These are phyloP conservation scores for Elsinoe fawcettii DNA, from an alignment of 2,329 filamentous ascomycete genomes.

Conservation along the genomic window DNA sequence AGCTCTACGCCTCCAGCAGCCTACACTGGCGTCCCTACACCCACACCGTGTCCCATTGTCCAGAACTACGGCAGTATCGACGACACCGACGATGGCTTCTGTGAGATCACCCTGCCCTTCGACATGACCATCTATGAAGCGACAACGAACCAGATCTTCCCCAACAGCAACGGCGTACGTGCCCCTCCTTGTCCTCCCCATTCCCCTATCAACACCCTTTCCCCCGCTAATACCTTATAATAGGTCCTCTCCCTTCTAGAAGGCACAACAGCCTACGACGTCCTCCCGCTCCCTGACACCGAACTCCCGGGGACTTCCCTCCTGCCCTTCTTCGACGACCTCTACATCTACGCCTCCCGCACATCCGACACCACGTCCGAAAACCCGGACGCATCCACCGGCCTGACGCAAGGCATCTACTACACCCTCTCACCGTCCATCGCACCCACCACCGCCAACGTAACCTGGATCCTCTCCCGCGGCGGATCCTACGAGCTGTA, in stretches of 20 bases:
- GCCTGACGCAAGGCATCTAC: slow-evolving; percentile 26
- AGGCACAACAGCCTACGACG: slow-evolving; percentile 24
- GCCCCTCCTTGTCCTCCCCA: too few relatives aligned
- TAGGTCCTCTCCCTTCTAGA: slow-evolving; percentile 24
- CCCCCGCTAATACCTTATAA: neutral
- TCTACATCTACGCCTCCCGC: slow-evolving; percentile 22
- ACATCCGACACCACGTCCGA: neutral
- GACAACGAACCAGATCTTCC: slow-evolving; percentile 21
- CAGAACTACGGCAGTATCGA: slow-evolving; percentile 28
- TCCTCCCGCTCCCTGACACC: slow-evolving; percentile 21
- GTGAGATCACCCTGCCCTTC: slow-evolving; percentile 27
- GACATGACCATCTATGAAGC: slow-evolving; percentile 23
- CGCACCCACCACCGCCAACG: slow-evolving; percentile 16
- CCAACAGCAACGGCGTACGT: slow-evolving; percentile 26
- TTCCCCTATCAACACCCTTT: neutral
- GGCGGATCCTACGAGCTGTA: slow-evolving; percentile 21
- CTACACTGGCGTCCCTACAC: slow-evolving; percentile 12
- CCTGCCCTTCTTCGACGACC: slow-evolving; percentile 29
- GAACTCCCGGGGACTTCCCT: slow-evolving; percentile 23
- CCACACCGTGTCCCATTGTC: slow-evolving; percentile 22
- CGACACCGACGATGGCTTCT: slow-evolving; percentile 28
- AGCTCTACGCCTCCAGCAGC: slow-evolving; percentile 12
- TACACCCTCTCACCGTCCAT: slow-evolving; percentile 23
- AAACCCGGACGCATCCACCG: neutral
- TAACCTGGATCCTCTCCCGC: slow-evolving; percentile 26